Evolutionary conservation across 2,329 filamentous ascomycete genomes (phyloP).

Genomic region (Alternaria brassicae): DNA sequence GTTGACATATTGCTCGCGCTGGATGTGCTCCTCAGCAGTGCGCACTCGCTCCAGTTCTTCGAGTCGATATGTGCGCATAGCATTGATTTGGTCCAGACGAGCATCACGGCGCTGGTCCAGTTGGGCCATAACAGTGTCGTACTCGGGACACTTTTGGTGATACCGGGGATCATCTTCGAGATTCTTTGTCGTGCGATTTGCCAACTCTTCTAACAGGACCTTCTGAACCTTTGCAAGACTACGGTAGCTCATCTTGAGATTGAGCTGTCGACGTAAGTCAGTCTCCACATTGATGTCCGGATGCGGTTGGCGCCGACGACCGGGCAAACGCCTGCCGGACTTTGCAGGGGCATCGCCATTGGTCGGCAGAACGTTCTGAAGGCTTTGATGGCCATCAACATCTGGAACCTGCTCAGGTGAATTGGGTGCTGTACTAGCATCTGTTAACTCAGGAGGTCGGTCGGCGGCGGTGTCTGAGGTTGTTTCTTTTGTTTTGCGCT

Average conservation of each 20-base stretch:
- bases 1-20: conserved; percentile 46
- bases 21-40: conserved; percentile 45
- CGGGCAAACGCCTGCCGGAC: conserved; percentile 49
- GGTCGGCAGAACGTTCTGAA: conserved; percentile 46
- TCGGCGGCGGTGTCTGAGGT: conserved; percentile 37
- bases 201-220: conserved; percentile 70
- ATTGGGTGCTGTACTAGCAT: conserved; percentile 46
- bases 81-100: conserved; percentile 50
- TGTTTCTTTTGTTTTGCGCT: conserved; percentile 42
- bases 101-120: conserved; percentile 58
- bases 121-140: conserved; percentile 59
- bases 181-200: conserved; percentile 65
- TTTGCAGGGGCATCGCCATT: conserved; percentile 49
- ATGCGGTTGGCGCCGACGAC: conserved; percentile 57
- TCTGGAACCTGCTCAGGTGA: conserved; percentile 48
- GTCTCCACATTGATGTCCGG: conserved; percentile 55
- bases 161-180: conserved; percentile 62
- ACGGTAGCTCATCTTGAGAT: conserved; percentile 71
- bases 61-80: conserved; percentile 47
- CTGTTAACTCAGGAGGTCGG: conserved; percentile 46
- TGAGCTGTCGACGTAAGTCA: conserved; percentile 64
- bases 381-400: conserved; percentile 39
- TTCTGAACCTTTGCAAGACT: conserved; percentile 69
- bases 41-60: conserved; percentile 48
- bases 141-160: conserved; percentile 63